These are phyloP conservation scores for Penstemon eatonii DNA, from an alignment of 257 asterid genomes.

Conservation along the genomic window DNA sequence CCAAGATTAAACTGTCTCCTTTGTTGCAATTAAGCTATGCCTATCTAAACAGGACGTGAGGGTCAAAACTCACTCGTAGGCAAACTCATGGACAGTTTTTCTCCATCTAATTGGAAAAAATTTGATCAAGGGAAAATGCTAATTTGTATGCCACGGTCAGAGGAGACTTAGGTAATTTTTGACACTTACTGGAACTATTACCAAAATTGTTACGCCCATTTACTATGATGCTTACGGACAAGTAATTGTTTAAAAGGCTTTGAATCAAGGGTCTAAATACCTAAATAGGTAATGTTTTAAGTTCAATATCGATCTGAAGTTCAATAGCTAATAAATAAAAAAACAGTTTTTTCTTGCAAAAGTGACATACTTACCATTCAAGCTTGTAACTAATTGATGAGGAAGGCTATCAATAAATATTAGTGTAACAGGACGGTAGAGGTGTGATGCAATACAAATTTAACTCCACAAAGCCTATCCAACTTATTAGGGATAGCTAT, in stretches of 20 bases:
- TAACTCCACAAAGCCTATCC: background rate
- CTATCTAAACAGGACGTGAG: background rate
- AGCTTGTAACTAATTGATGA: background rate
- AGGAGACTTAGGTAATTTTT: background rate
- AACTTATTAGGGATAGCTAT: background rate
- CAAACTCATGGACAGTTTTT: constrained; percentile 3
- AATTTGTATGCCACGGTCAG: background rate
- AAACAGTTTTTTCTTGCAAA: constrained; percentile 5
- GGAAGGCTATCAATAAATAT: background rate
- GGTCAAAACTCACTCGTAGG: background rate
- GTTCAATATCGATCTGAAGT: background rate
- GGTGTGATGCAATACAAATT: background rate
- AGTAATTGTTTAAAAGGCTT: background rate
- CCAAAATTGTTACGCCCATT: background rate
- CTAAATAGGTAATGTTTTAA: background rate
- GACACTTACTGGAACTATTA: background rate
- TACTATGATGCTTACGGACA: background rate
- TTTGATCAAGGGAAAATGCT: background rate
- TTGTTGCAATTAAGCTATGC: background rate
- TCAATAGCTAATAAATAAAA: background rate
- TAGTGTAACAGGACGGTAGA: background rate
- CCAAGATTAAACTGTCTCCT: background rate
- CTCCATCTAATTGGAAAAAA: background rate
- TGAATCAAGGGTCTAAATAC: background rate
- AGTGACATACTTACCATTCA: background rate